A percentile compares a stretch with the other conserved stretches of the same genome.
Conservation (phyloP, 2,329 filamentous ascomycete species). For the Ophiostoma montium region DNA sequence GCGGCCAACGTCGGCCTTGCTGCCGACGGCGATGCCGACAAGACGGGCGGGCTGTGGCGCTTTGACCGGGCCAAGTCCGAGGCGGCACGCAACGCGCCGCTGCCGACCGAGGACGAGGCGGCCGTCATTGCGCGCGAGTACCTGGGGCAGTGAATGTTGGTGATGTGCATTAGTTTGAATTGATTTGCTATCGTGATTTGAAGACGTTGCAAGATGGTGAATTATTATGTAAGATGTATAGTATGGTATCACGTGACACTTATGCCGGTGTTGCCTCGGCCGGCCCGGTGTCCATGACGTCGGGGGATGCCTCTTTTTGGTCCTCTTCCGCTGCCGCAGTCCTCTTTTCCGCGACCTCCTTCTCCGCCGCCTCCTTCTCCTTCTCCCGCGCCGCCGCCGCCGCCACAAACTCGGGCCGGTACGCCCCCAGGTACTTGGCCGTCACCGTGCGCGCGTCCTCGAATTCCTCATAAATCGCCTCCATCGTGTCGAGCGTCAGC, state of each 20-base stretch:
- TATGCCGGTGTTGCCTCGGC: no score
- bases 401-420: slow-evolving; percentile 37
- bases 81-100: slow-evolving; percentile 24
- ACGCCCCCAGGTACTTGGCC: slow-evolving; percentile 47
- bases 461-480: slow-evolving; percentile 53
- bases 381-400: not conserved
- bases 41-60: slow-evolving; percentile 47
- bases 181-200: no score
- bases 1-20: slow-evolving; percentile 33
- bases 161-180: no score
- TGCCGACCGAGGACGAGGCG: slow-evolving; percentile 22
- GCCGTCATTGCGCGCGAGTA: slow-evolving; percentile 19
- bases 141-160: slow-evolving; percentile 19
- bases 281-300: no score
- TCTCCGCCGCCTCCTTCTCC: not conserved
- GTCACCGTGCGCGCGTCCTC: slow-evolving; percentile 50
- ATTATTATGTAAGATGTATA: no score
- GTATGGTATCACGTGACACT: no score
- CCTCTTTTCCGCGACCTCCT: not conserved
- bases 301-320: no score
- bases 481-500: slow-evolving; percentile 48
- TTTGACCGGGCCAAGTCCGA: slow-evolving; percentile 33
- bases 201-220: no score
- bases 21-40: slow-evolving; percentile 39
- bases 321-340: not conserved